phyloP scores from a whole-genome alignment of 2,329 filamentous ascomycete genomes.

The Neofusicoccum parvum region DNA sequence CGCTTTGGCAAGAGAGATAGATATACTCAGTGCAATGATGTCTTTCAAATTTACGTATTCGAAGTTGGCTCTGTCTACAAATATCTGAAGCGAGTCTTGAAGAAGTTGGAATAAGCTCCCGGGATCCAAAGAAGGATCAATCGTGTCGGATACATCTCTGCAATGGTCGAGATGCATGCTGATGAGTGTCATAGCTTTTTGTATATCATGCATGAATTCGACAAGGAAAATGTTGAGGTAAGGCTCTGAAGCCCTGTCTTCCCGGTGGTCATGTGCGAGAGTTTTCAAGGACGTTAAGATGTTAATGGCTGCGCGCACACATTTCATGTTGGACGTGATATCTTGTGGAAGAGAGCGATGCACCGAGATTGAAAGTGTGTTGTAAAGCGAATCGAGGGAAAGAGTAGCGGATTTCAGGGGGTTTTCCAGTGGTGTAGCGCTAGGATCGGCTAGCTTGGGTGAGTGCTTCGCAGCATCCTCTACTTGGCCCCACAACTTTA shows the following conservation, averaged over 20 bases:
- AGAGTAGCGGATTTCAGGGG: neutral
- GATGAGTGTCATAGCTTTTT: neutral
- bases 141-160: neutral
- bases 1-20: neutral
- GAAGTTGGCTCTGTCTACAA: neutral
- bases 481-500: neutral
- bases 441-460: neutral
- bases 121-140: neutral
- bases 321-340: too few relatives aligned
- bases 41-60: neutral
- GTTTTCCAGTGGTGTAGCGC: neutral
- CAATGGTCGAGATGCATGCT: neutral
- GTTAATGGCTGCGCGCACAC: neutral
- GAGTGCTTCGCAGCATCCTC: neutral
- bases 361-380: neutral
- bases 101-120: neutral
- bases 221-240: neutral
- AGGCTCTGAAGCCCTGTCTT: neutral
- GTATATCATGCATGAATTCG: neutral
- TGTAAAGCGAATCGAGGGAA: too few relatives aligned
- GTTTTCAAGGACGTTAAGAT: neutral
- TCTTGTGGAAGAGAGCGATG: neutral
- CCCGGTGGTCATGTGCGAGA: neutral
- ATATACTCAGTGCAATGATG: neutral
- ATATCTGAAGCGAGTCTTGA: neutral